Percentiles rank a stretch among this genome's conserved stretches.
Evolutionary conservation across 805 yeast genomes (phyloP).

Genomic region (Suhomyces prunicola): DNA sequence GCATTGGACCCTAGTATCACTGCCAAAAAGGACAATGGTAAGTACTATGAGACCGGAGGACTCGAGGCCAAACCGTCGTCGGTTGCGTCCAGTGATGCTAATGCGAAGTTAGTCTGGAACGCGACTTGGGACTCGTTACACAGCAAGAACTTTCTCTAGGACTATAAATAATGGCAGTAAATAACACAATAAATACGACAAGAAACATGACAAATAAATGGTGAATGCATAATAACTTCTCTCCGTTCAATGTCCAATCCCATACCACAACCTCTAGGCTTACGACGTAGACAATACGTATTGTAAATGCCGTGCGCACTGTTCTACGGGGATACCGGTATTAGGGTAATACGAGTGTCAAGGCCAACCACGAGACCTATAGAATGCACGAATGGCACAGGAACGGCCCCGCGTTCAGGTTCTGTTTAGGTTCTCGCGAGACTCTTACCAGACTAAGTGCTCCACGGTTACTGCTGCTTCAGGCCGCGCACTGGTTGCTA

Average conservation of each 20-base stretch:
- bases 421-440: not conserved
- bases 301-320: not conserved
- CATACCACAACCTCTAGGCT: too few relatives aligned
- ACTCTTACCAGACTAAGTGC: too few relatives aligned
- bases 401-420: not conserved
- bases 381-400: too few relatives aligned
- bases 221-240: too few relatives aligned
- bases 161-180: too few relatives aligned
- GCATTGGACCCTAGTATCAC: conserved; percentile 28
- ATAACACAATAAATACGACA: not conserved
- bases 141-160: conserved; percentile 3
- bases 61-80: conserved; percentile 17
- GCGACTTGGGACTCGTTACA: conserved; percentile 17
- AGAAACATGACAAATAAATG: too few relatives aligned
- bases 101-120: conserved; percentile 28
- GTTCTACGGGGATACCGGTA: not conserved
- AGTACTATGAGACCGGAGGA: conserved; percentile 34
- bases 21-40: conserved; percentile 23
- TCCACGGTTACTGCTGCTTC: too few relatives aligned
- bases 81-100: conserved; percentile 20
- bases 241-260: too few relatives aligned
- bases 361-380: not conserved
- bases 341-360: not conserved
- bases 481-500: too few relatives aligned
- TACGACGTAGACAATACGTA: too few relatives aligned